Conservation (phyloP, 1,139 yeast species). For the Pichia sp. region DNA sequence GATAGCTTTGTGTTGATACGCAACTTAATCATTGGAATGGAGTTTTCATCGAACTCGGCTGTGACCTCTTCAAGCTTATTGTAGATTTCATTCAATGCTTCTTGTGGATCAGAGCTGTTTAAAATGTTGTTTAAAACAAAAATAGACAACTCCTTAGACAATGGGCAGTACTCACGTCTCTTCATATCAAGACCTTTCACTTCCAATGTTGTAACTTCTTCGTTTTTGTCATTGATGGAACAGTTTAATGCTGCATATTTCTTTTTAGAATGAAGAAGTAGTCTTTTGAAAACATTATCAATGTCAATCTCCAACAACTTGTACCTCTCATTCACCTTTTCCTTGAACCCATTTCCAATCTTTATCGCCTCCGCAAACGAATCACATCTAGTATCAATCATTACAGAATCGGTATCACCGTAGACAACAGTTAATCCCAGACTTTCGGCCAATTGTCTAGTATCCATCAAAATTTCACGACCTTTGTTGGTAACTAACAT, state of each 20-base stretch:
- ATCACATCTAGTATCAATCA: slow-evolving; percentile 88
- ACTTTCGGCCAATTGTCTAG: slow-evolving; percentile 87
- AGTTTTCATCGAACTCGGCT: slow-evolving; percentile 53
- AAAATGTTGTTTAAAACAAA: slow-evolving; percentile 69
- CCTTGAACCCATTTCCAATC: slow-evolving; percentile 82
- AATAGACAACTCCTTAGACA: slow-evolving; percentile 83
- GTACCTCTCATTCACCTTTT: slow-evolving; percentile 83
- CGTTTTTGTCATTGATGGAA: slow-evolving; percentile 42
- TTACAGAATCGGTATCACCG: slow-evolving; percentile 98
- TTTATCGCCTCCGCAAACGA: slow-evolving; percentile 67
- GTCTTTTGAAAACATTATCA: slow-evolving; percentile 84
- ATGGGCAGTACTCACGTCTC: slow-evolving; percentile 92
- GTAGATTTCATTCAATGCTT: slow-evolving; percentile 69
- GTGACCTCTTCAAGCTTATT: slow-evolving; percentile 63
- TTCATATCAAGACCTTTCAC: slow-evolving; percentile 96
- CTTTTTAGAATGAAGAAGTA: slow-evolving; percentile 91
- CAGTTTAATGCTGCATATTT: slow-evolving; percentile 87
- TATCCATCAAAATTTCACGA: slow-evolving; percentile 89
- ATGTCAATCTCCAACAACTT: slow-evolving; percentile 86
- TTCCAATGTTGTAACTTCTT: slow-evolving; percentile 58
- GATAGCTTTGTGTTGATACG: slow-evolving; percentile 72
- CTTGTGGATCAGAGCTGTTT: slow-evolving; percentile 73
- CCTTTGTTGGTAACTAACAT: slow-evolving; percentile 95
- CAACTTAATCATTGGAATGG: slow-evolving; percentile 60
- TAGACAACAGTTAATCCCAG: slow-evolving; percentile 81